Percentiles rank a stretch among this genome's conserved stretches.
phyloP scores from a whole-genome alignment of 257 asterid species.

The Leptodermis oblonga region DNA sequence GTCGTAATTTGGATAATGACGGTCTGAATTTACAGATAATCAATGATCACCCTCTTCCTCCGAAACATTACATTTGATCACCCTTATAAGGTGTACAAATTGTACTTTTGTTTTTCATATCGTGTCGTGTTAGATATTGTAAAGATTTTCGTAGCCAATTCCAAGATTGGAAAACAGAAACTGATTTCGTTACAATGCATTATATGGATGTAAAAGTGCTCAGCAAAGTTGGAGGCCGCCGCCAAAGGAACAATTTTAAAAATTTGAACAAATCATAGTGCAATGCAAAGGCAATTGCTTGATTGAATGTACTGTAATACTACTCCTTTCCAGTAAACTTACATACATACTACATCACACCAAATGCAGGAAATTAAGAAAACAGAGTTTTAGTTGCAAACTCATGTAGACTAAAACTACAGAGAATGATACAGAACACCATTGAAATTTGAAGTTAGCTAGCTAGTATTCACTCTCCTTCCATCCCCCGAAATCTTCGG shows the following conservation, averaged over 20 bases:
- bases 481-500: constrained; percentile 39
- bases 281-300: background rate
- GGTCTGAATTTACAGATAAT: too few species aligned
- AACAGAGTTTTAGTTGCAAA: background rate
- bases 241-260: too few species aligned
- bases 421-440: background rate
- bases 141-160: too few species aligned
- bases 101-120: too few species aligned
- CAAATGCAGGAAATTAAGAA: background rate
- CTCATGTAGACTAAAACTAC: background rate
- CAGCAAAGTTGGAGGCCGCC: background rate
- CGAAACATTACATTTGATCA: too few species aligned
- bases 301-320: background rate
- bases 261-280: background rate
- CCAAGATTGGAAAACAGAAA: background rate
- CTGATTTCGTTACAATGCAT: background rate
- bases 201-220: background rate
- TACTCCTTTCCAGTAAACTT: background rate
- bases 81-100: too few species aligned
- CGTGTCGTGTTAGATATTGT: too few species aligned
- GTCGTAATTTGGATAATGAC: too few species aligned
- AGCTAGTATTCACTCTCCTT: constrained; percentile 21
- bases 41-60: too few species aligned
- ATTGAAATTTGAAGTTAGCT: background rate
- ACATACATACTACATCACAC: background rate